Evolutionary conservation across 2,329 filamentous ascomycete genomes (phyloP).

Genomic region (Colletotrichum sp.): DNA sequence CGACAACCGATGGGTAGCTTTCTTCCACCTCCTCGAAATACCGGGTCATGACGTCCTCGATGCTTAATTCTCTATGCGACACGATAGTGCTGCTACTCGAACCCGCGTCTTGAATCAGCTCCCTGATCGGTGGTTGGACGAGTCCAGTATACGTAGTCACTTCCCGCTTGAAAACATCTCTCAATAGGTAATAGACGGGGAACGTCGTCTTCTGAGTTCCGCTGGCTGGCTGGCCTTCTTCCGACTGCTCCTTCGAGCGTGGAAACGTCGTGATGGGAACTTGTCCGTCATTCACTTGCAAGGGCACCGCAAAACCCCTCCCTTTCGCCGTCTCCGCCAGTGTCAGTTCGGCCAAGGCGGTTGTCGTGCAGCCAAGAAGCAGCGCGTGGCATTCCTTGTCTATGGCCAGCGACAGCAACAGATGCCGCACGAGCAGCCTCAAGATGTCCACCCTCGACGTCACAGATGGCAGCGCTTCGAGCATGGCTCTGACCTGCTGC

Average conservation of each 20-base stretch:
- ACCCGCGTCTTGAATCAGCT: slow-evolving; percentile 40
- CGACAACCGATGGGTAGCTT: slow-evolving; percentile 88
- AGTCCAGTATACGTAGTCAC: slow-evolving; percentile 69
- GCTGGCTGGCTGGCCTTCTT: background rate
- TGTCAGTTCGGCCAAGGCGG: slow-evolving; percentile 82
- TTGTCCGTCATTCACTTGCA: slow-evolving; percentile 78
- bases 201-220: slow-evolving; percentile 25
- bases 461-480: slow-evolving; percentile 70
- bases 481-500: slow-evolving; percentile 55
- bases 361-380: slow-evolving; percentile 86
- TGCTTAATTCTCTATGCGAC: slow-evolving; percentile 79
- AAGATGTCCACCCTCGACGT: slow-evolving; percentile 79
- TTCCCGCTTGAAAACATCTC: slow-evolving; percentile 86
- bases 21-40: slow-evolving; percentile 89
- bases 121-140: slow-evolving; percentile 54
- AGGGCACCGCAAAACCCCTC: slow-evolving; percentile 81
- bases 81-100: slow-evolving; percentile 46
- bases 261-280: slow-evolving; percentile 29
- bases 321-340: slow-evolving; percentile 91
- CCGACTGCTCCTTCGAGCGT: background rate
- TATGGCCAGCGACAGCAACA: slow-evolving; percentile 71
- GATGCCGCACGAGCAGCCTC: slow-evolving; percentile 71
- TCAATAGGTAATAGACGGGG: slow-evolving; percentile 76
- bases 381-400: slow-evolving; percentile 69
- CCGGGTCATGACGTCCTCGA: slow-evolving; percentile 86